Evolutionary conservation across 1,284 basidiomycete species (phyloP).

Genomic region (Meripilus lineatus): DNA sequence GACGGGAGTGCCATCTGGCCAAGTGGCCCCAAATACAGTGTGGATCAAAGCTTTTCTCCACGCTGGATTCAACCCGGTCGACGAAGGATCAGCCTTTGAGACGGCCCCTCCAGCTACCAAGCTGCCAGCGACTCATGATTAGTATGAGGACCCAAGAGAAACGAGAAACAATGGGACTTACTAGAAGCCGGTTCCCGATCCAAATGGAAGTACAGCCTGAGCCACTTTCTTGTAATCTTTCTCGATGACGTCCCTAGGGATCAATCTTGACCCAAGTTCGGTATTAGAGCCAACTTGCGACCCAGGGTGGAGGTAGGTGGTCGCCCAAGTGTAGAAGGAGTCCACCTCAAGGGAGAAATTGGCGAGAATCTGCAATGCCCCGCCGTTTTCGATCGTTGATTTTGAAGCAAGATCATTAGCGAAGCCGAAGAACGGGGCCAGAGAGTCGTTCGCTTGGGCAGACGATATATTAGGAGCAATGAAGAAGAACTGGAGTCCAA

Average conservation of each 20-base stretch:
- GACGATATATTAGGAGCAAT: constrained; percentile 31
- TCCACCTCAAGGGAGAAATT: constrained; percentile 13
- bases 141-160: background rate
- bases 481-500: constrained; percentile 16
- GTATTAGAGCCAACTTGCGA: constrained; percentile 15
- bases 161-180: constrained; percentile 9
- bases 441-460: constrained; percentile 27
- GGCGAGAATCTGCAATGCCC: constrained; percentile 15
- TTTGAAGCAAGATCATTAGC: constrained; percentile 18
- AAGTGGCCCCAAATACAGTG: constrained; percentile 18
- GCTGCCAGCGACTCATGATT: constrained; percentile 21
- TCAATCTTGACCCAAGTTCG: constrained; percentile 32
- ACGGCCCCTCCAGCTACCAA: constrained; percentile 36
- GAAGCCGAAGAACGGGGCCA: constrained; percentile 27
- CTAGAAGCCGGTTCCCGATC: constrained; percentile 11
- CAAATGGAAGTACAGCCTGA: constrained; percentile 22
- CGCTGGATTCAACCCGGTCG: constrained; percentile 37
- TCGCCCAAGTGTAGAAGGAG: constrained; percentile 27
- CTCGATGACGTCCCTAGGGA: constrained; percentile 29
- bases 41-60: constrained; percentile 37
- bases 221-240: constrained; percentile 24
- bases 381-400: constrained; percentile 9
- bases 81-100: constrained; percentile 28
- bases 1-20: constrained; percentile 28
- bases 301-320: constrained; percentile 7